Conservation (phyloP, 345 rosid genomes). For the Gossypium raimondii region DNA sequence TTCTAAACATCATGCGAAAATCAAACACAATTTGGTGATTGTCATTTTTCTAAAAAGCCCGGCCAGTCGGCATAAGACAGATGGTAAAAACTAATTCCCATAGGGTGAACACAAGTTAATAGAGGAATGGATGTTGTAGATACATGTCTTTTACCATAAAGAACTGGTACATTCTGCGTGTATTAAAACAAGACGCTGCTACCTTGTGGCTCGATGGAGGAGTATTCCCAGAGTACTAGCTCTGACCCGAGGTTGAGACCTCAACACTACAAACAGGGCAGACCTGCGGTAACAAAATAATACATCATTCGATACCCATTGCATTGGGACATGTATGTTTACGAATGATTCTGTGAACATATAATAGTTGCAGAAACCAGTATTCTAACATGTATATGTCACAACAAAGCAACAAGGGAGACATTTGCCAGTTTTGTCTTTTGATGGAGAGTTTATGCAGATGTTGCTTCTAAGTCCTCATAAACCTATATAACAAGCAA, state of each 20-base stretch:
- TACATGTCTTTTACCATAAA: background rate
- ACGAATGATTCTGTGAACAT: background rate
- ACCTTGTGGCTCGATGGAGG: background rate
- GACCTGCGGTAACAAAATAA: constrained; percentile 44
- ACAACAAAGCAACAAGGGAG: background rate
- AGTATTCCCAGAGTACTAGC: constrained; percentile 26
- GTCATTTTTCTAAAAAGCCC: background rate
- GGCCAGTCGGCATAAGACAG: background rate
- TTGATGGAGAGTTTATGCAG: background rate
- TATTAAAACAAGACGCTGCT: background rate
- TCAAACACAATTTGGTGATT: background rate
- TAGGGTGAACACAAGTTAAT: background rate
- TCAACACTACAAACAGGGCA: constrained; percentile 84
- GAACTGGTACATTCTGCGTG: constrained; percentile 6
- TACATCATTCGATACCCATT: background rate
- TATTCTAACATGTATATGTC: background rate
- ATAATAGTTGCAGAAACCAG: background rate
- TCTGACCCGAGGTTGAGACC: constrained; percentile 61
- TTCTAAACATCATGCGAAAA: background rate
- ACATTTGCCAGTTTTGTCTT: background rate
- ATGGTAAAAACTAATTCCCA: constrained; percentile 2
- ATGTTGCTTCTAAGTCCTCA: background rate
- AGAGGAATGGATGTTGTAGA: constrained; percentile 10
- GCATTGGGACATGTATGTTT: background rate
- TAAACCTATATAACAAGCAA: background rate